Evolutionary conservation across 225 moss, liverwort and hornwort genomes (phyloP).

Genomic region (Bryum argenteum): DNA sequence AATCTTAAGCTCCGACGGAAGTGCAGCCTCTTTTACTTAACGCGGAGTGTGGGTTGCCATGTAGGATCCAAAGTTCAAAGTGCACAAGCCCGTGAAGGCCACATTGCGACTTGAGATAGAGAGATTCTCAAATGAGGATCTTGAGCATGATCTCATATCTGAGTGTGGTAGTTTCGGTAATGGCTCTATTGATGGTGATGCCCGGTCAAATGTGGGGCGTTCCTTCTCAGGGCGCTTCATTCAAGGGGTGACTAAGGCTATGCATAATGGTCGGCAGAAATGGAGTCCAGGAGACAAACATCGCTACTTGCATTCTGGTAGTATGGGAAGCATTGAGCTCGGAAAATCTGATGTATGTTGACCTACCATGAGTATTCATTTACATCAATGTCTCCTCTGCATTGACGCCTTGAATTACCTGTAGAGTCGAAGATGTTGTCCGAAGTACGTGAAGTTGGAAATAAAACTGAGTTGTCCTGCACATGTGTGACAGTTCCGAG

Average conservation of each 20-base stretch:
- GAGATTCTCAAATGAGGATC: slow-evolving; percentile 68
- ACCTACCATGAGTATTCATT: slow-evolving; percentile 9
- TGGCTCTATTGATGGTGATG: slow-evolving; percentile 81
- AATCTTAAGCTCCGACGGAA: background rate
- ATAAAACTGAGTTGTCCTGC: slow-evolving; percentile 27
- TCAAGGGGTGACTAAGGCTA: slow-evolving; percentile 51
- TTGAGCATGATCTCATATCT: slow-evolving; percentile 74
- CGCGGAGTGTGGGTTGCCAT: slow-evolving; percentile 19
- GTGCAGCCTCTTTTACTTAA: background rate
- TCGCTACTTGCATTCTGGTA: slow-evolving; percentile 57
- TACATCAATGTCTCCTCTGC: slow-evolving; percentile 4
- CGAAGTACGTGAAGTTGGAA: slow-evolving; percentile 9
- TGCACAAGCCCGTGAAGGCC: slow-evolving; percentile 93
- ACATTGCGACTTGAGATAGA: slow-evolving; percentile 87
- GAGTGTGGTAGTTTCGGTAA: slow-evolving; percentile 87
- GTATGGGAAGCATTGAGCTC: slow-evolving; percentile 74
- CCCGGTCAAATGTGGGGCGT: slow-evolving; percentile 53
- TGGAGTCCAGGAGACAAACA: slow-evolving; percentile 71
- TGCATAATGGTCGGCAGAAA: slow-evolving; percentile 70
- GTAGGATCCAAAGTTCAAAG: slow-evolving; percentile 88
- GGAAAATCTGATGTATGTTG: slow-evolving; percentile 67
- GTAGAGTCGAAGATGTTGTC: background rate
- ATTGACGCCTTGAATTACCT: slow-evolving; percentile 11
- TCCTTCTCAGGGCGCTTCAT: slow-evolving; percentile 64
- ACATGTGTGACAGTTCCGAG: slow-evolving; percentile 75